These are phyloP conservation scores for Penicillium alfredii DNA, from an alignment of 495 filamentous ascomycete species.

Conservation along the genomic window DNA sequence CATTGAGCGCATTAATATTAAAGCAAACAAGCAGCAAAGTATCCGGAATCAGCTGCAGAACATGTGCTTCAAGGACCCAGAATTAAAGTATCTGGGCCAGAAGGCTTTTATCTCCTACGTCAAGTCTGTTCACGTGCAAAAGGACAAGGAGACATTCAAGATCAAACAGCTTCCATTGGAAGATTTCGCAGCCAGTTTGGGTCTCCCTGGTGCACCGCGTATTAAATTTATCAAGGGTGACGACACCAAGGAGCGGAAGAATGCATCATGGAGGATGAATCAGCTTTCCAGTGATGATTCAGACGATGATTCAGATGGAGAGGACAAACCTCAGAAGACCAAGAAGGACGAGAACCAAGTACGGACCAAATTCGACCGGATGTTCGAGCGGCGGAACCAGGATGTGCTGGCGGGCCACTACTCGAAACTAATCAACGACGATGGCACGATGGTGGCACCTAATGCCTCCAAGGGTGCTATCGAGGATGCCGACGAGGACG, in stretches of 20 bases:
- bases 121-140: slow-evolving; percentile 76
- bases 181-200: slow-evolving; percentile 75
- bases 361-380: slow-evolving; percentile 89
- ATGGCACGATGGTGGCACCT: slow-evolving; percentile 40
- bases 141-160: slow-evolving; percentile 88
- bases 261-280: slow-evolving; percentile 60
- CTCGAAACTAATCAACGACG: slow-evolving; percentile 71
- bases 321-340: slow-evolving; percentile 38
- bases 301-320: slow-evolving; percentile 51
- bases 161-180: slow-evolving; percentile 75
- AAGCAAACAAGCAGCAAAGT: slow-evolving; percentile 81
- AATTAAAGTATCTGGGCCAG: slow-evolving; percentile 90
- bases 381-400: slow-evolving; percentile 93
- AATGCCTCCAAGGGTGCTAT: slow-evolving; percentile 34
- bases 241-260: slow-evolving; percentile 79
- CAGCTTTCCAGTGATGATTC: slow-evolving; percentile 44
- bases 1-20: slow-evolving; percentile 75
- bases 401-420: slow-evolving; percentile 92
- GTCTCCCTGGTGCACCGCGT: slow-evolving; percentile 81
- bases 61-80: slow-evolving; percentile 91
- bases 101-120: slow-evolving; percentile 92
- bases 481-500: slow-evolving; percentile 54
- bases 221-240: slow-evolving; percentile 90
- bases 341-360: slow-evolving; percentile 61
- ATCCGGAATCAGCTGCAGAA: slow-evolving; percentile 80